Percentiles rank a stretch among this genome's conserved stretches.
phyloP scores from a whole-genome alignment of 805 yeast genomes.

The Maudiozyma pseudohumilis region DNA sequence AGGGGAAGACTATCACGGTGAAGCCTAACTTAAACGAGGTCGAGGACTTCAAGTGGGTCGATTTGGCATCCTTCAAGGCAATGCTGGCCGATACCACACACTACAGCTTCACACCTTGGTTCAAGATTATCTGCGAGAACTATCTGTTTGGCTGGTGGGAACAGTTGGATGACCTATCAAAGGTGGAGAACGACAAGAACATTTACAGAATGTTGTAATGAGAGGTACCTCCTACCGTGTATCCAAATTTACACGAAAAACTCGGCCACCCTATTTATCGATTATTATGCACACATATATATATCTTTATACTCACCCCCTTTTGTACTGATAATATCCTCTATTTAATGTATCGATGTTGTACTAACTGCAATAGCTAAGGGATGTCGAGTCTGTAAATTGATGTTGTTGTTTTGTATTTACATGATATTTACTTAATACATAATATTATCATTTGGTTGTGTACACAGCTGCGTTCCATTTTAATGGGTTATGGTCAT shows the following conservation, averaged over 20 bases:
- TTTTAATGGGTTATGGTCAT: slow-evolving; percentile 4
- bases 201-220: slow-evolving; percentile 28
- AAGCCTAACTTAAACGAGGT: slow-evolving; percentile 75
- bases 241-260: no score
- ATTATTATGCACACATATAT: not conserved
- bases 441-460: not conserved
- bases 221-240: no score
- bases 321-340: no score
- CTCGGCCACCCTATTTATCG: no score
- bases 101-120: slow-evolving; percentile 95
- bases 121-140: slow-evolving; percentile 85
- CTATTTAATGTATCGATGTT: no score
- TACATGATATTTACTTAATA: not conserved
- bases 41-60: slow-evolving; percentile 67
- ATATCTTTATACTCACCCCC: not conserved
- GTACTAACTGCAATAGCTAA: no score
- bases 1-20: slow-evolving; percentile 37
- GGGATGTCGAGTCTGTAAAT: no score
- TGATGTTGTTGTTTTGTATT: not conserved
- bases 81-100: slow-evolving; percentile 58
- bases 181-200: slow-evolving; percentile 33
- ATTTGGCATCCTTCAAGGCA: slow-evolving; percentile 49
- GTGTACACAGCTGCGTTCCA: not conserved
- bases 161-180: slow-evolving; percentile 47
- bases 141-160: slow-evolving; percentile 94